Evolutionary conservation across 2,329 filamentous ascomycete genomes (phyloP), one percentile per base, ranked within the genome.

Genomic region (Sphaerulina populicola): DNA sequence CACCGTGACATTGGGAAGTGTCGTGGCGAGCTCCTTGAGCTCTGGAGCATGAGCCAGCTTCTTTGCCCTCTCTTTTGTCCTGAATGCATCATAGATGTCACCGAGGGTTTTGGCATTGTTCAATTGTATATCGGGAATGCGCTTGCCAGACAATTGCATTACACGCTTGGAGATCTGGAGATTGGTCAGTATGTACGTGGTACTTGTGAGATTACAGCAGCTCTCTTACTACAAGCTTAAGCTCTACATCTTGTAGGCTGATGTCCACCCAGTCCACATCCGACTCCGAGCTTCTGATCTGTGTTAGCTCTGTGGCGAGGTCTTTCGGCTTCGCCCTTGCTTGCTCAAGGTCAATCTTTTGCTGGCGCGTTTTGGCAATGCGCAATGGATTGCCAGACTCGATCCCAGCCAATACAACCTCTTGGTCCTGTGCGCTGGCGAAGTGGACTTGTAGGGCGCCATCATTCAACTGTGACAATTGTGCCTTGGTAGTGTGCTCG

Each of bases 81-180:
- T 63, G 49, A 73, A 62, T 27, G 64, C 59, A 21, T 62, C 55
- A 53, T 69, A 70, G 11, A 74, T 60, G 40, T 68, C 66, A 23
- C 60, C 62, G 12, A 73, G 62, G 9, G 68, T 71, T 23, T 57
- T 58, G 48, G 65, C 55, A 12, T 60, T 57, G 39, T 66, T 62
- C 18, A 94, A 77, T 59, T 78, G 77, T 42, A 79, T 74, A 69
- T 96, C 91, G 12, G 85, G 75, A 58, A 95, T 74, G 53, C 80
- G 78, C 55, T 82, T 79, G 54, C 88, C 87, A n/a, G 85, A 90
- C 54, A 94, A 75, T 67, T 93, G 86, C 67, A 85, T 81, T 55
- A 89, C 73, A 53, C 88, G 83, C 72, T 95, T 94, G 62, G 83
- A 73, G 58, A 93, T 77, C 90, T 96, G 59, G 23, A 12, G 4